A percentile compares a stretch with the other conserved stretches of the same genome.
Conservation (phyloP, 345 rosid species). For the Populus ilicifolia region DNA sequence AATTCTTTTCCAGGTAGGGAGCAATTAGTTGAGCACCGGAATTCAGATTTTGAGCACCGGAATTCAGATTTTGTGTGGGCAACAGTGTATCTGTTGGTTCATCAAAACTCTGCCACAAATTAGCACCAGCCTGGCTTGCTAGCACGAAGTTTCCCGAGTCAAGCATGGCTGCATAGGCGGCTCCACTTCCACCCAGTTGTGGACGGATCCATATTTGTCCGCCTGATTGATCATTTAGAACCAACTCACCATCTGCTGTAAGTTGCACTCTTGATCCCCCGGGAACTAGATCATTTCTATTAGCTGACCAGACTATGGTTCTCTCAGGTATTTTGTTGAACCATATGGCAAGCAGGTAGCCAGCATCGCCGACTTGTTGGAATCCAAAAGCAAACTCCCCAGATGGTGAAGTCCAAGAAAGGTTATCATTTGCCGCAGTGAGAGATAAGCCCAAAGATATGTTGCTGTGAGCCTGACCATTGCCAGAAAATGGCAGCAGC, state of each 20-base stretch:
- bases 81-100: slow-evolving; percentile 53
- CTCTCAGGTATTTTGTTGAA: slow-evolving; percentile 38
- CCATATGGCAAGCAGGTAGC: slow-evolving; percentile 38
- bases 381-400: slow-evolving; percentile 56
- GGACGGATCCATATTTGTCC: slow-evolving; percentile 25
- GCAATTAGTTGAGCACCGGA: slow-evolving; percentile 6
- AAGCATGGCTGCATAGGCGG: slow-evolving; percentile 43
- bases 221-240: slow-evolving; percentile 36
- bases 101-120: slow-evolving; percentile 47
- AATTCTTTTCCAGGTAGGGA: slow-evolving; percentile 23
- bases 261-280: slow-evolving; percentile 30
- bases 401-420: slow-evolving; percentile 41
- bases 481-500: slow-evolving; percentile 13
- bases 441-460: slow-evolving; percentile 26
- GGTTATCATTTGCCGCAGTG: slow-evolving; percentile 12
- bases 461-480: slow-evolving; percentile 25
- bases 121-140: neutral
- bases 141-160: slow-evolving; percentile 53
- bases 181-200: slow-evolving; percentile 3
- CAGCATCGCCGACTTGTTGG: slow-evolving; percentile 8
- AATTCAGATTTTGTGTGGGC: slow-evolving; percentile 39
- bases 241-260: slow-evolving; percentile 28
- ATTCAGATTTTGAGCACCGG: slow-evolving; percentile 26
- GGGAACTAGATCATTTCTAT: slow-evolving; percentile 20
- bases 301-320: slow-evolving; percentile 54